These are phyloP conservation scores for Fragaria nilgerrensis DNA, from an alignment of 306 rosid species.

Conservation along the genomic window DNA sequence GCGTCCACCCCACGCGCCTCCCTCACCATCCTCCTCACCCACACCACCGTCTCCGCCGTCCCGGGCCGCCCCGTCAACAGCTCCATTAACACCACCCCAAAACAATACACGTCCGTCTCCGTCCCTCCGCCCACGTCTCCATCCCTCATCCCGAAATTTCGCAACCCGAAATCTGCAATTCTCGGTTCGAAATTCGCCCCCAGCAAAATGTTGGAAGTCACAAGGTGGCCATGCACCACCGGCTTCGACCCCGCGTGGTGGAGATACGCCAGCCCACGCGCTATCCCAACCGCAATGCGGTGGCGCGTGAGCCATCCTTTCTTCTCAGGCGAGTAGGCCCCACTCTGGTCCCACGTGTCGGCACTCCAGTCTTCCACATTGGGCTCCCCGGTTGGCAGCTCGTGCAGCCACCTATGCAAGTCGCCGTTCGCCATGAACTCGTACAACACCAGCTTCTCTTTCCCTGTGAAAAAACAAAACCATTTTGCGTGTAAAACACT, in stretches of 20 bases:
- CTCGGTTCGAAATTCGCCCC: slow-evolving; percentile 78
- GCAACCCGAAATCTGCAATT: slow-evolving; percentile 71
- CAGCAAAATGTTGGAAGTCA: slow-evolving; percentile 61
- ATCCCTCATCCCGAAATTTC: slow-evolving; percentile 22
- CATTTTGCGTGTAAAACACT: background rate
- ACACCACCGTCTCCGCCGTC: slow-evolving; percentile 81
- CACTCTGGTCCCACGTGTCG: slow-evolving; percentile 79
- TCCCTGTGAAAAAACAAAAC: slow-evolving; percentile 30
- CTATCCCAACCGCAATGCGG: slow-evolving; percentile 84
- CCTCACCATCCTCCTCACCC: slow-evolving; percentile 77
- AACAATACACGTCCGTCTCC: slow-evolving; percentile 86
- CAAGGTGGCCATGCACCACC: slow-evolving; percentile 80
- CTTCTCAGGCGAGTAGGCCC: slow-evolving; percentile 51
- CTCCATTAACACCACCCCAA: slow-evolving; percentile 93
- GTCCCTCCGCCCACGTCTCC: slow-evolving; percentile 26
- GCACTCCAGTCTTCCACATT: slow-evolving; percentile 92
- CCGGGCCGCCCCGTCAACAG: slow-evolving; percentile 72
- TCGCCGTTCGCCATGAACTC: slow-evolving; percentile 97
- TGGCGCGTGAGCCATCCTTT: slow-evolving; percentile 82
- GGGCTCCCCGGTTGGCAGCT: slow-evolving; percentile 83
- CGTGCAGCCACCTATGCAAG: slow-evolving; percentile 83
- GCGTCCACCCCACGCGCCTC: slow-evolving; percentile 53
- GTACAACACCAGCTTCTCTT: slow-evolving; percentile 75
- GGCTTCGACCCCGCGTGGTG: slow-evolving; percentile 92
- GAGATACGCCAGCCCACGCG: slow-evolving; percentile 88